Evolutionary conservation across 2,329 filamentous ascomycete species (phyloP).

Genomic region (Fusarium ramigenum): DNA sequence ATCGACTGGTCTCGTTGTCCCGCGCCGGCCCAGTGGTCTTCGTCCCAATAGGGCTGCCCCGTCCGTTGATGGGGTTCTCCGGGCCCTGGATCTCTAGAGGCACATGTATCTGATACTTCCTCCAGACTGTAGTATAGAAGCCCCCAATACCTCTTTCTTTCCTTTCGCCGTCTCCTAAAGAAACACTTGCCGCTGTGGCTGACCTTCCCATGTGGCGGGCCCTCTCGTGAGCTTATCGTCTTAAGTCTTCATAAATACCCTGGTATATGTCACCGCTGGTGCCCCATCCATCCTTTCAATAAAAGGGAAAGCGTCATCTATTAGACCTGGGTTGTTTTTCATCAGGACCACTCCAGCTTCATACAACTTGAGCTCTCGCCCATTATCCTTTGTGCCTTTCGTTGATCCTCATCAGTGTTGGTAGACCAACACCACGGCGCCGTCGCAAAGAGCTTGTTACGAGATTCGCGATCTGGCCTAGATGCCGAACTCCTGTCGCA

Average conservation of each 20-base stretch:
- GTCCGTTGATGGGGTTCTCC: conserved; percentile 36
- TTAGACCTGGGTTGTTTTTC: conserved; percentile 24
- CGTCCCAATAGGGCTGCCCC: conserved; percentile 38
- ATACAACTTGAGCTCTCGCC: conserved; percentile 16
- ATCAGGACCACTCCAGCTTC: conserved; percentile 28
- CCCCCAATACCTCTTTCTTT: conserved; percentile 20
- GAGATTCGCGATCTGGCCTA: conserved; percentile 27
- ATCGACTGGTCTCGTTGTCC: conserved; percentile 29
- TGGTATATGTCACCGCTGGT: conserved; percentile 32
- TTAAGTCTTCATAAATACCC: conserved; percentile 31
- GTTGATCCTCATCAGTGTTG: conserved; percentile 13
- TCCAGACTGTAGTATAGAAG: conserved; percentile 29
- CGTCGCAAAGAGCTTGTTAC: conserved; percentile 14
- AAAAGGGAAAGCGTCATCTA: conserved; percentile 40
- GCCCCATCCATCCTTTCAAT: conserved; percentile 37
- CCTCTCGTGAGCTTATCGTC: conserved; percentile 31
- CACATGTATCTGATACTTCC: conserved; percentile 38
- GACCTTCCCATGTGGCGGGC: conserved; percentile 31
- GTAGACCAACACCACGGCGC: conserved; percentile 7
- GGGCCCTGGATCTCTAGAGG: conserved; percentile 21
- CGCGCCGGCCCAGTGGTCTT: conserved; percentile 21
- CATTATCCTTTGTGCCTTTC: conserved; percentile 7
- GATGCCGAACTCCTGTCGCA: conserved; percentile 34
- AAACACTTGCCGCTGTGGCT: conserved; percentile 35
- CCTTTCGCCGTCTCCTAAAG: conserved; percentile 33